Conservation (phyloP, 2,329 filamentous ascomycete genomes). For the Hymenoscyphus albidus region DNA sequence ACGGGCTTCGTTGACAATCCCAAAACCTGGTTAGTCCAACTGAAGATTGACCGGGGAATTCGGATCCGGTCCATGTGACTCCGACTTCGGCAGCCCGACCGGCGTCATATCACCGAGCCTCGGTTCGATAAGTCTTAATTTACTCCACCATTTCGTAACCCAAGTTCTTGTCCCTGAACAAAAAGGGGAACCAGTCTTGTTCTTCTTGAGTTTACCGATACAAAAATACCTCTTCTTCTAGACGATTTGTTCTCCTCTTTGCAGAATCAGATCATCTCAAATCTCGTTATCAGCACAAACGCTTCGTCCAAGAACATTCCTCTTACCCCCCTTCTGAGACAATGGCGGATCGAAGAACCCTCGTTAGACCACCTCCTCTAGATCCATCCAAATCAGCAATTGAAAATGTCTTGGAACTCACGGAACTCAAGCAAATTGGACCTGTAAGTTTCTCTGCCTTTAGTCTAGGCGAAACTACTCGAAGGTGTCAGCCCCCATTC, state of each 20-base stretch:
- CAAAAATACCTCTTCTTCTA: not conserved
- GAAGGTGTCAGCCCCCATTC: not conserved
- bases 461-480: not conserved
- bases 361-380: slow-evolving; percentile 71
- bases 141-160: not conserved
- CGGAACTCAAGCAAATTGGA: slow-evolving; percentile 70
- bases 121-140: not conserved
- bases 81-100: no score
- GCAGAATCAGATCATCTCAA: not conserved
- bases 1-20: no score
- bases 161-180: not conserved
- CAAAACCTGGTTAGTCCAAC: no score
- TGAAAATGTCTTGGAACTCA: slow-evolving; percentile 86
- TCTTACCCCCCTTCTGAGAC: not conserved
- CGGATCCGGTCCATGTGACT: no score
- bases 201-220: not conserved
- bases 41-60: no score
- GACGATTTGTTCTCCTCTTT: not conserved
- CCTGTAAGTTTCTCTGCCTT: slow-evolving; percentile 50
- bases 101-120: not conserved
- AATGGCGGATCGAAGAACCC: slow-evolving; percentile 45
- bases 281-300: not conserved
- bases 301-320: not conserved
- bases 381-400: slow-evolving; percentile 73
- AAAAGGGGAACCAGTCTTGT: not conserved